Base-by-base conservation (phyloP, 1,139 yeast species). In the Suhomyces chickasaworum region DNA sequence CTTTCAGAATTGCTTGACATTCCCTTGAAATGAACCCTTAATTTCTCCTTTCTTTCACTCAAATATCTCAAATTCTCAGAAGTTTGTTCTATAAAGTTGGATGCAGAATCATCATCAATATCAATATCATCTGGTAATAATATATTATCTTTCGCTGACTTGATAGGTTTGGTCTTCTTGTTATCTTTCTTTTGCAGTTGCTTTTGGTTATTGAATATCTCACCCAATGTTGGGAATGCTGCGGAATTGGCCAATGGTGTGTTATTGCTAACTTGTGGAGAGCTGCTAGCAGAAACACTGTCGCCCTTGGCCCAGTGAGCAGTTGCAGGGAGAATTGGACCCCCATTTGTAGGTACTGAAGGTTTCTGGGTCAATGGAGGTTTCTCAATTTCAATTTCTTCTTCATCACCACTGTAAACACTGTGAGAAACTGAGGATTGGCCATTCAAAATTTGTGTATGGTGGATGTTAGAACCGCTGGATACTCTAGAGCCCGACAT, bases 161-260 rank as follows among this genome's bases (percentile, higher is more conserved):
- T 67, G 1, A 55, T 42, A 8, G 59, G 34, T 48, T 66, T 67
- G 40, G 58, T 52, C 55, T 66, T 69, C 47, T 70, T 66, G 33
- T 53, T 43, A 37, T 63, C 68, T 51, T 64, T 69, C 59, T 63
- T 64, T 31, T 58, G 59, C 44, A 61, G 69, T 41, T 62, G 67
- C 51, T 71, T 69, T 48, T 69, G 73, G 41, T 78, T 71, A 47
- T 73, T 70, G 46, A 80, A 69, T 2, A 84, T 78, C 60, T 85
- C 91, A 6, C 86, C 86, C 53, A 86, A 71, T 0, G 91, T 80
- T 32, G 93, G 93, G 75, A 86, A 84, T 4, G 89, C 83, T 2
- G 84, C 77, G 5, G 81, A 65, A 54, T 81, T 79, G 3, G 80
- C 71, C 53, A 77, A 63, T 12, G 72, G 66, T 36, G 69, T 66